phyloP scores from a whole-genome alignment of 352 stramenopile species.

The Pythium periplocum region DNA sequence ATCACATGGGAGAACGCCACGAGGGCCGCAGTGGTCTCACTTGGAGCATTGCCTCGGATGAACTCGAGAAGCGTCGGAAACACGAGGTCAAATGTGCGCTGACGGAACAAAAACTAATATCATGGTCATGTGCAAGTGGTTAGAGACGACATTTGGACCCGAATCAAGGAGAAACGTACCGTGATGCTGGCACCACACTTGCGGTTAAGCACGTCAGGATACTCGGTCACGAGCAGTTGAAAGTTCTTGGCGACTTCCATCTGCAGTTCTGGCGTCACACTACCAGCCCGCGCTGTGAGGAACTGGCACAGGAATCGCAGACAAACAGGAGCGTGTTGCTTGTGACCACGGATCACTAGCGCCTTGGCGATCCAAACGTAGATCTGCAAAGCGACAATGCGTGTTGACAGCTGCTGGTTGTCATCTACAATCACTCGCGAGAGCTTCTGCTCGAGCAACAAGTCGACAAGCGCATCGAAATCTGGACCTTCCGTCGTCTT shows the following conservation, averaged over 20 bases:
- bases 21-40: conserved; percentile 55
- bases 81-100: conserved; percentile 77
- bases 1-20: conserved; percentile 77
- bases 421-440: conserved; percentile 46
- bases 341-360: conserved; percentile 73
- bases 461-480: conserved; percentile 67
- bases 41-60: conserved; percentile 37
- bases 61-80: conserved; percentile 64
- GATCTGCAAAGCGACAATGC: conserved; percentile 69
- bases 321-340: conserved; percentile 56
- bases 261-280: conserved; percentile 31
- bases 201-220: conserved; percentile 74
- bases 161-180: conserved; percentile 25
- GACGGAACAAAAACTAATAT: conserved; percentile 66
- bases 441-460: conserved; percentile 65
- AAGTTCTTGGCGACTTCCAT: conserved; percentile 81
- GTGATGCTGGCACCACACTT: conserved; percentile 79
- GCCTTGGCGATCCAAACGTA: conserved; percentile 84
- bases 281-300: conserved; percentile 23
- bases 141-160: not conserved
- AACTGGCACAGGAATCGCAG: conserved; percentile 71
- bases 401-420: conserved; percentile 28
- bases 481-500: conserved; percentile 80
- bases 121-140: not conserved
- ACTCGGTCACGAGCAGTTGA: conserved; percentile 73